Evolutionary conservation across 148 eudicot species (phyloP).

Genomic region (Vaccinium macrocarpon): DNA sequence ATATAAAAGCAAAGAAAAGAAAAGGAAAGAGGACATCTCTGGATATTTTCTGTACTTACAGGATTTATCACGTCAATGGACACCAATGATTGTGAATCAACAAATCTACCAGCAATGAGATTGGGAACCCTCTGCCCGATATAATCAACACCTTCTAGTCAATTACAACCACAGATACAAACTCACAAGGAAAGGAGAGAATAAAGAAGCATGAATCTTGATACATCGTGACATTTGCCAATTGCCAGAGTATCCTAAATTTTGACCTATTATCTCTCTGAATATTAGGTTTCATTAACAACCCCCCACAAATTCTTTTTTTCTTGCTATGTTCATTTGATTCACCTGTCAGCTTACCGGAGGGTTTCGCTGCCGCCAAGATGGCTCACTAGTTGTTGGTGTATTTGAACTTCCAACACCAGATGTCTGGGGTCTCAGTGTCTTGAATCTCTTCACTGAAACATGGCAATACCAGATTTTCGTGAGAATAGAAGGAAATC

Average conservation of each 20-base stretch:
- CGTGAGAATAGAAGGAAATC: background rate
- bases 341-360: slow-evolving; percentile 27
- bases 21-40: slow-evolving; percentile 8
- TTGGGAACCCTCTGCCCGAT: slow-evolving; percentile 47
- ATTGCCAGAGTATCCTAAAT: background rate
- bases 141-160: slow-evolving; percentile 1
- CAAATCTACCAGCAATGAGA: slow-evolving; percentile 61
- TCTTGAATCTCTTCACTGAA: slow-evolving; percentile 46
- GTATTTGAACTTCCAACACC: slow-evolving; percentile 32
- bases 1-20: background rate
- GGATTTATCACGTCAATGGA: slow-evolving; percentile 65
- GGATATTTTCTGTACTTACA: slow-evolving; percentile 34
- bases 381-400: slow-evolving; percentile 40
- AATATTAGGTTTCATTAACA: too few species aligned
- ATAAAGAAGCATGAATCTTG: background rate
- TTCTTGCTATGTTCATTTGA: background rate
- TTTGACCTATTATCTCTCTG: background rate
- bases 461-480: slow-evolving; percentile 1
- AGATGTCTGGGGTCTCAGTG: slow-evolving; percentile 38
- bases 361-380: slow-evolving; percentile 48
- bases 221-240: background rate
- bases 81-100: slow-evolving; percentile 48
- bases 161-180: background rate
- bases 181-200: background rate
- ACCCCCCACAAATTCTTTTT: too few species aligned